phyloP scores from a whole-genome alignment of 768 basidiomycete genomes.

The Rhodotorula kratochvilovae region DNA sequence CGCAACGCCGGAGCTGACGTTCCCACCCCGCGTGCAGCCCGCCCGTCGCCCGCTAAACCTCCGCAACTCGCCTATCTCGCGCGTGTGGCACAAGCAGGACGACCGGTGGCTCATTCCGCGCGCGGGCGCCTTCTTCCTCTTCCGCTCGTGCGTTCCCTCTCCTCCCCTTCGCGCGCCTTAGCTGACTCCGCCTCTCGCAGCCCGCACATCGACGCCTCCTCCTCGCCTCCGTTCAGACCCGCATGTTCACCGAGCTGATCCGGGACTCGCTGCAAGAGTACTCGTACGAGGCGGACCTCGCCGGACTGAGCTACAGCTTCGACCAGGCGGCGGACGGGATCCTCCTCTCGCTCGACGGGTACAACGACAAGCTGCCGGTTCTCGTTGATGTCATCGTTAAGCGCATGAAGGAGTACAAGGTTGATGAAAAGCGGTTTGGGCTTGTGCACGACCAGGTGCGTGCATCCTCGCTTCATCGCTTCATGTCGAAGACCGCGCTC shows the following conservation, averaged over 20 bases:
- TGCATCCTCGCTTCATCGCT: neutral
- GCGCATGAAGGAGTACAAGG: slow-evolving; percentile 60
- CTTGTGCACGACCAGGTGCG: slow-evolving; percentile 80
- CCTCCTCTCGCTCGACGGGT: slow-evolving; percentile 67
- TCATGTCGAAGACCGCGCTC: neutral
- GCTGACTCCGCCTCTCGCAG: slow-evolving; percentile 26
- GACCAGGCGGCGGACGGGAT: slow-evolving; percentile 62
- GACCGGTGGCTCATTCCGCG: slow-evolving; percentile 94
- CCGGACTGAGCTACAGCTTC: slow-evolving; percentile 74
- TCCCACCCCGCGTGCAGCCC: slow-evolving; percentile 47
- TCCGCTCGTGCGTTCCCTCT: slow-evolving; percentile 59
- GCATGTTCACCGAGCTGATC: slow-evolving; percentile 76
- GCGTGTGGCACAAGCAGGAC: slow-evolving; percentile 95
- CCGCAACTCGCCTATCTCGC: slow-evolving; percentile 60
- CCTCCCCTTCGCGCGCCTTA: slow-evolving; percentile 7
- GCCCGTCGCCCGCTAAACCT: slow-evolving; percentile 51
- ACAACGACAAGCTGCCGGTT: slow-evolving; percentile 80
- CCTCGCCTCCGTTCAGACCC: slow-evolving; percentile 70
- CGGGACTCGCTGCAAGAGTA: slow-evolving; percentile 85
- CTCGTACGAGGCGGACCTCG: slow-evolving; percentile 85
- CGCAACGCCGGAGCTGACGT: neutral
- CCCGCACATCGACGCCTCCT: slow-evolving; percentile 52
- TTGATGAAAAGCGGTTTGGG: slow-evolving; percentile 67
- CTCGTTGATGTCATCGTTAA: slow-evolving; percentile 68
- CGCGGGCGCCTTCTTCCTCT: slow-evolving; percentile 68